These are phyloP conservation scores for Saussurea involucrata DNA, from an alignment of 129 eudicot genomes.

Conservation along the genomic window DNA sequence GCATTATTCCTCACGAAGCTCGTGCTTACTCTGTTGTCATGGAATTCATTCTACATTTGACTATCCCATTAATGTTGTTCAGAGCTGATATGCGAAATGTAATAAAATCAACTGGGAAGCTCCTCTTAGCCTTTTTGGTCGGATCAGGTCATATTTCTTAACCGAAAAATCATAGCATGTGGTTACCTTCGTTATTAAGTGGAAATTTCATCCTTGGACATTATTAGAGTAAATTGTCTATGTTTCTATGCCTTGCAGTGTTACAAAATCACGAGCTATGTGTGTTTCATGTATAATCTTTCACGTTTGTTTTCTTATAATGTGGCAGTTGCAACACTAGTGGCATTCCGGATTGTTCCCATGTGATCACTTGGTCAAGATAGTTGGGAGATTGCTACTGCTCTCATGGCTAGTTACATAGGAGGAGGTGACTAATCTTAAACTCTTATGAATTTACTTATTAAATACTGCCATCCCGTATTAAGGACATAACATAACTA, in stretches of 20 bases:
- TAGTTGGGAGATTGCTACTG: slow-evolving; percentile 87
- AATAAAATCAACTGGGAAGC: slow-evolving; percentile 48
- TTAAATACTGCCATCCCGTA: not conserved
- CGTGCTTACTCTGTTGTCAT: slow-evolving; percentile 59
- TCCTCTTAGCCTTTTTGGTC: slow-evolving; percentile 60
- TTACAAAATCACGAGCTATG: not conserved
- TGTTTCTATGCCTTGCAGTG: not conserved
- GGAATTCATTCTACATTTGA: slow-evolving; percentile 56
- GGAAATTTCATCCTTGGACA: not conserved
- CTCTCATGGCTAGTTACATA: slow-evolving; percentile 91
- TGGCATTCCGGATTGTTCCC: slow-evolving; percentile 68
- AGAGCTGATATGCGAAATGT: too few relatives aligned
- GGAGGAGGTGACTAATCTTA: slow-evolving; percentile 65
- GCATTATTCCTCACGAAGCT: slow-evolving; percentile 76
- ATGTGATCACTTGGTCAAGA: slow-evolving; percentile 90
- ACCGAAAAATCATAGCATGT: not conserved
- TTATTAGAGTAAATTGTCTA: not conserved
- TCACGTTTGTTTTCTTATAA: not conserved
- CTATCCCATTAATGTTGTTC: slow-evolving; percentile 76
- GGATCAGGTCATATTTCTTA: slow-evolving; percentile 66
- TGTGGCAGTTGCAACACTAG: slow-evolving; percentile 65
- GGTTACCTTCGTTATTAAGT: not conserved
- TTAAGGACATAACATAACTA: slow-evolving; percentile 5
- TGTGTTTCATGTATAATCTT: not conserved
- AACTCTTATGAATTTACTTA: not conserved